Base-by-base conservation (phyloP, 352 stramenopile genomes). In the Albugo candida region DNA sequence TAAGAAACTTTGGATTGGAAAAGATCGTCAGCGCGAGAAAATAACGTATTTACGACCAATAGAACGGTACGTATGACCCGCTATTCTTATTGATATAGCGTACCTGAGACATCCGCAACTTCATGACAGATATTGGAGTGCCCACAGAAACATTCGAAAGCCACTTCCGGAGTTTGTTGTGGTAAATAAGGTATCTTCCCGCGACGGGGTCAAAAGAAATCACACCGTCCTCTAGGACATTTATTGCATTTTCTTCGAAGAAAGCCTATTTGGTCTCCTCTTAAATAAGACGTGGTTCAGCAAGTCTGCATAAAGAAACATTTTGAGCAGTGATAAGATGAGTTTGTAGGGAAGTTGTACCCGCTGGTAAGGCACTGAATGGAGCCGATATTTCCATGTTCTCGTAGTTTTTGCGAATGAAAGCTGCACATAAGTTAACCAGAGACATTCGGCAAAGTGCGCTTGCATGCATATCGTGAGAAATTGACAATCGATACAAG, bases 251-350 rank as follows among this genome's bases (percentile, higher is more conserved):
- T 82, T 0, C 73, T 69, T 38, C 73, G 73, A 37, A 89, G 58
- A 21, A 63, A 50, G 14, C 65, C 73, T 24, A 83, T 70, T 5
- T 56, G 47, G 44, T 89, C 76, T 16, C 76, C 59, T 50, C 77
- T n/a, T 79, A 55, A 89, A 89, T 38, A 89, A 59, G 11, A 84
- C 67, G 47, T 86, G 61, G 45, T 82, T 73, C 34, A 86, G 64
- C 14, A 89, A 55, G 52, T 86, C 76, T 79, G 48, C 24, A 46
- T n/a, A n/a, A 49, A 11, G 5, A 53, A 50, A 21, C 13, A 34
- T 41, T 21, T 5, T 18, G 14, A 5, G 27, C 1, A 21, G 39
- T 36, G 43, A 13, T 24, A 27, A 4, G 17, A 48, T 11, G 43
- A 1, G 20, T 1, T 27, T 1, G 21, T 35, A 37, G 13, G 76